A percentile compares a stretch with the other conserved stretches of the same genome.
Conservation (phyloP, 1,284 basidiomycete species). For the Ganoderma boninense region DNA sequence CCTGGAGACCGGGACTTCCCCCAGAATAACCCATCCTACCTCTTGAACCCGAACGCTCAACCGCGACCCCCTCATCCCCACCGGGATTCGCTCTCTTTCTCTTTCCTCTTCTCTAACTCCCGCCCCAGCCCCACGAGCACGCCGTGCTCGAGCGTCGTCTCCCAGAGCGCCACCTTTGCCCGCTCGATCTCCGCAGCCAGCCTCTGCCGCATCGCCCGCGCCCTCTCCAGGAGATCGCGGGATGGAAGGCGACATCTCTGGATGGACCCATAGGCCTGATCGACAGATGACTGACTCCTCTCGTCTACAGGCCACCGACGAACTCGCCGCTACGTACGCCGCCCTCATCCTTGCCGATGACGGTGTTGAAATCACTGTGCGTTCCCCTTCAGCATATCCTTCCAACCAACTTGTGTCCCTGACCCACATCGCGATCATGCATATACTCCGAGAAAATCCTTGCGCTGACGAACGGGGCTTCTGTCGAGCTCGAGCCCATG, state of each 20-base stretch:
- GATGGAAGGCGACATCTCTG: constrained; percentile 26
- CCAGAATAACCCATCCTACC: too few relatives aligned
- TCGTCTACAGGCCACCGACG: constrained; percentile 62
- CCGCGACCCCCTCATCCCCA: too few relatives aligned
- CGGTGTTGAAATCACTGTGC: constrained; percentile 94
- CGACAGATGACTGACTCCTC: constrained; percentile 16
- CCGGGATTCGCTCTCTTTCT: too few relatives aligned
- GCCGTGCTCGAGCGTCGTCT: too few relatives aligned
- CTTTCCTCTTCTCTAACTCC: too few relatives aligned
- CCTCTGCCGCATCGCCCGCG: too few relatives aligned
- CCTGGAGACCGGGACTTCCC: too few relatives aligned
- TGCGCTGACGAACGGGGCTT: constrained; percentile 84
- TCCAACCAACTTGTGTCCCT: neutral
- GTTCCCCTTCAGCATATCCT: constrained; percentile 43
- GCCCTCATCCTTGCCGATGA: constrained; percentile 98
- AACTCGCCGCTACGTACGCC: constrained; percentile 91
- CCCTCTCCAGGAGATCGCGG: constrained; percentile 21
- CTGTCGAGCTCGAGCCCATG: constrained; percentile 93
- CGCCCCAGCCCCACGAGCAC: too few relatives aligned
- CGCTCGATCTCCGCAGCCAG: too few relatives aligned
- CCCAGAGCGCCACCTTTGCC: too few relatives aligned
- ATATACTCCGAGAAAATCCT: constrained; percentile 90
- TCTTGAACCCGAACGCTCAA: too few relatives aligned
- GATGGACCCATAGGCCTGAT: constrained; percentile 26
- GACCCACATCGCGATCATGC: neutral